Base-by-base conservation (phyloP, 345 rosid genomes). In the Camelina hispida region DNA sequence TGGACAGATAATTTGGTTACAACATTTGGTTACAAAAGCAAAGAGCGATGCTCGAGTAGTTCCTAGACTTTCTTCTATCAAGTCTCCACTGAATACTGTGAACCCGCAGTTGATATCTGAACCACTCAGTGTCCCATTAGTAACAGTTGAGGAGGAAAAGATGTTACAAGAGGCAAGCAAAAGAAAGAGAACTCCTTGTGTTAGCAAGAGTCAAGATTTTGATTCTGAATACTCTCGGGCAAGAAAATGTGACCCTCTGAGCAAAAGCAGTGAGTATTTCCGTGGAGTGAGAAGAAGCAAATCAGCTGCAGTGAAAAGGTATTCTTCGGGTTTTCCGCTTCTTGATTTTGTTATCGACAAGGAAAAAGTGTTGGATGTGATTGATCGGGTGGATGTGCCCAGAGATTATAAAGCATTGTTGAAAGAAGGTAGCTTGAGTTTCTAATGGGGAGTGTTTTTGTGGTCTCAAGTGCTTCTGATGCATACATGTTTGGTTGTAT, bases 1-100 rank as follows among this genome's bases (percentile, higher is more conserved):
- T 35, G 96, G 91, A 40, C 88, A 84, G n/a, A 64, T 93, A 2
- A 67, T 88, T 52, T 91, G 97, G 97, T 91, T 93, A 53, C 93
- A 93, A 46, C 88, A 85, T 75, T 80, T 93, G 72, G 88, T 88
- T 50, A 85, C 82, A 47, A 80, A 83, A 82, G 81, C 86, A 13
- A 72, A 79, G 77, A 72, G 54, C 2, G 69, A 71, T 1, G 78
- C 72, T 32, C 68, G 73, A 22, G 82, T 66, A 63, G 79, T 1
- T 57, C 77, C 58, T 61, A 38, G 61, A 32, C 51, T 67, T 73
- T 48, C 71, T 52, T 52, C 79, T 28, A 54, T 62, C 67, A 74
- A 79, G 46, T 55, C 66, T 37, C n/a, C 61, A 23, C 42, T 40
- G 58, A 67, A 59, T 67, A 67, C 80, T 22, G 47, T 47, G 17